phyloP scores from a whole-genome alignment of 768 basidiomycete species.

The Paxillus ammoniavirescens region DNA sequence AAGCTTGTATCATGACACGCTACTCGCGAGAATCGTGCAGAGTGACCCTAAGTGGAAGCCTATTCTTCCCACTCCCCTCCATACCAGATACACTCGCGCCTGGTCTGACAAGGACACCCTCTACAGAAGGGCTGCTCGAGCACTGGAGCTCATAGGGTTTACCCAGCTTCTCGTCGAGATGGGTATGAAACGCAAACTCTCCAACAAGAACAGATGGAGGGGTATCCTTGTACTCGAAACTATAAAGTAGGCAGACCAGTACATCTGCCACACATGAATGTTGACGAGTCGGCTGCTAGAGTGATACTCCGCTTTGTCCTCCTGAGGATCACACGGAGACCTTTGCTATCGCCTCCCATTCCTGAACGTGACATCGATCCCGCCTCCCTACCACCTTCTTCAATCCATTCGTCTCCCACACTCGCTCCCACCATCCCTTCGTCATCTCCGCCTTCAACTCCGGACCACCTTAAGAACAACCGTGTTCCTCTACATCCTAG shows the following conservation, averaged over 20 bases:
- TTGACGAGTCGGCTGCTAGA: conserved; percentile 40
- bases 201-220: conserved; percentile 67
- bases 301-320: conserved; percentile 72
- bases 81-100: conserved; percentile 87
- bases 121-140: conserved; percentile 80
- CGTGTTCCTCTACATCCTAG: conserved; percentile 65
- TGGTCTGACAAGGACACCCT: conserved; percentile 68
- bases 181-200: conserved; percentile 71
- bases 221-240: conserved; percentile 74
- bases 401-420: conserved; percentile 56
- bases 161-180: conserved; percentile 89
- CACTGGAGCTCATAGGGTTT: conserved; percentile 75
- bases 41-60: conserved; percentile 69
- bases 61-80: conserved; percentile 71
- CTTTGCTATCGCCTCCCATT: conserved; percentile 72
- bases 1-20: conserved; percentile 93
- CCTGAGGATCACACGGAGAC: conserved; percentile 71
- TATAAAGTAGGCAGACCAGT: conserved; percentile 64
- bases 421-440: conserved; percentile 57
- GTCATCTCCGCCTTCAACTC: conserved; percentile 58
- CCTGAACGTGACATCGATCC: conserved; percentile 90
- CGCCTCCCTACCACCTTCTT: conserved; percentile 54
- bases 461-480: conserved; percentile 82
- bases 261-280: background rate
- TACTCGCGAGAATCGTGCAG: conserved; percentile 69